Base-by-base conservation (phyloP, 306 rosid species). In the Begonia masoniana region DNA sequence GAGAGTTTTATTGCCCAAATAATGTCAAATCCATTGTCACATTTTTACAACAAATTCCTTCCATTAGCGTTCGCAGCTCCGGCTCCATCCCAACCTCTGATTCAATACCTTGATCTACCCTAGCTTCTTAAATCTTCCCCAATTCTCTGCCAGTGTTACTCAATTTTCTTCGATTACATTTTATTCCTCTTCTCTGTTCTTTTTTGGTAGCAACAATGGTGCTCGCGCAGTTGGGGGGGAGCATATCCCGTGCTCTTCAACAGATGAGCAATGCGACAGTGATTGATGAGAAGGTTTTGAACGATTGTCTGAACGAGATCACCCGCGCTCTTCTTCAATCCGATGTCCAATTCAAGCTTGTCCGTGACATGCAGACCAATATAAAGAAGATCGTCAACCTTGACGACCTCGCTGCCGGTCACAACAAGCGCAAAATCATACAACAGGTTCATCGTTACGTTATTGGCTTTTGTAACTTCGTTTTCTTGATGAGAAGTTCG, bases 201-300 rank as follows among this genome's bases (percentile, higher is more conserved):
- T 45, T 45, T 45, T 12, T 10, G 14, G 49, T 46, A 9, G 70
- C 61, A 35, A 78, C 80, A 51, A 89, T 89, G 97, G 97, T 85
- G 73, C 68, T 89, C n/a, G 83, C 89, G 23, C 74, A 89, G 70
- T 68, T 89, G 59, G 91, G 95, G 1, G 94, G 91, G 73, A 89
- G 91, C 85, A 82, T 85, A 2, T 74, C 95, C 7, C 95, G 85
- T 73, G 95, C 97, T 82, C 91, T 85, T 52, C 85, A 78, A 82
- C 87, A 80, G 87, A 89, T 89, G 94, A 85, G 82, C 87, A 85
- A 82, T 66, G 94, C 97, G 31, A 85, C 87, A 21, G 76, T 85
- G 53, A 77, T 89, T 64, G 91, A 89, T 50, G 94, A 89, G 80
- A 89, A 89, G 69, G 94, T 82, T 17, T 74, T 89, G 47, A 88